Conservation (phyloP, 2,329 filamentous ascomycete genomes). For the Scedosporium boydii region DNA sequence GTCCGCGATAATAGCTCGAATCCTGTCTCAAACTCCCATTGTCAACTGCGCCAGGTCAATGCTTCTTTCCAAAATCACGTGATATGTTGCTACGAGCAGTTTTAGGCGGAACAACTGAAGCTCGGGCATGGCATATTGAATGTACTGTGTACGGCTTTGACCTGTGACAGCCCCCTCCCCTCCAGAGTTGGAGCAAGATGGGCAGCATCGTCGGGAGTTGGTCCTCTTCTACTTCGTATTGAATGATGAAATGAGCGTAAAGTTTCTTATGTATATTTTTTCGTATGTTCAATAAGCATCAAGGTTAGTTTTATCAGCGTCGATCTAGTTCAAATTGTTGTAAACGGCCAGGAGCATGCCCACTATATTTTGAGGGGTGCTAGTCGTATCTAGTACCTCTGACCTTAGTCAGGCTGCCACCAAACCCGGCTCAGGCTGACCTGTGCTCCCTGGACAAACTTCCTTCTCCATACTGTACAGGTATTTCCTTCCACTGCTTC, state of each 20-base stretch:
- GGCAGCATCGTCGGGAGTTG: too few species aligned
- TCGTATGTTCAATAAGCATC: background rate
- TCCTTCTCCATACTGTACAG: background rate
- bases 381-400: background rate
- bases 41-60: background rate
- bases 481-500: constrained; percentile 1
- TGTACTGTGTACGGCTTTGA: background rate
- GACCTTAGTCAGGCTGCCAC: background rate
- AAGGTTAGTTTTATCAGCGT: background rate
- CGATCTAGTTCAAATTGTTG: background rate
- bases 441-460: background rate
- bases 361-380: background rate
- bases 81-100: background rate
- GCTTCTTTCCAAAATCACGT: background rate
- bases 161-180: background rate
- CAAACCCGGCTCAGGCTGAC: background rate
- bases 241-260: too few species aligned
- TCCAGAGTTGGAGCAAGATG: background rate
- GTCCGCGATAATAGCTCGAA: too few species aligned
- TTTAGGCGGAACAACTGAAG: background rate
- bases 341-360: background rate
- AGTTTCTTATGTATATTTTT: too few species aligned
- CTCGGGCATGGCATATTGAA: background rate
- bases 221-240: too few species aligned
- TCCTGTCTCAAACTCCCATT: background rate